Percentiles rank a stretch among this genome's conserved stretches.
Conservation (phyloP, 768 basidiomycete genomes). For the Tulasnella sp. region DNA sequence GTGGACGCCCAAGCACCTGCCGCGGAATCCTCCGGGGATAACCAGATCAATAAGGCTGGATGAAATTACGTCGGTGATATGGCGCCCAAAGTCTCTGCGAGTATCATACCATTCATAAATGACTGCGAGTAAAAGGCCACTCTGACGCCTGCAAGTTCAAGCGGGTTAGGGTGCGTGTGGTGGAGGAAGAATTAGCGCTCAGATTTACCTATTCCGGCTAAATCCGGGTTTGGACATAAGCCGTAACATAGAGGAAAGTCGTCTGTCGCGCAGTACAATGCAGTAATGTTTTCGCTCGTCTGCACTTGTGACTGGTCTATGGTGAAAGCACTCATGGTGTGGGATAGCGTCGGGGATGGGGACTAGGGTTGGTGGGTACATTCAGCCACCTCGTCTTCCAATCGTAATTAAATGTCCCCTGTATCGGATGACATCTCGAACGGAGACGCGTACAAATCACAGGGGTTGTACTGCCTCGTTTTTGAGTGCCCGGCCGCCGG, state of each 20-base stretch:
- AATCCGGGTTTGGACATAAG: slow-evolving; percentile 24
- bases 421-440: too few species aligned
- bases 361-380: too few species aligned
- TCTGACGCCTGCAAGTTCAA: slow-evolving; percentile 23
- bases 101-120: slow-evolving; percentile 22
- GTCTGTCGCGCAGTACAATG: slow-evolving; percentile 21
- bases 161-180: not conserved
- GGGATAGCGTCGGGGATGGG: not conserved
- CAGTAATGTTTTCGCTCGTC: not conserved
- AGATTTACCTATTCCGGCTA: slow-evolving; percentile 20
- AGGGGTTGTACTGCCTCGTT: too few species aligned
- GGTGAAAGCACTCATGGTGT: not conserved
- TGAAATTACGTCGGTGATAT: not conserved
- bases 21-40: slow-evolving; percentile 29
- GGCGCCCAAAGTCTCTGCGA: not conserved
- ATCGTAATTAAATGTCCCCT: too few species aligned
- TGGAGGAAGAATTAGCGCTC: not conserved
- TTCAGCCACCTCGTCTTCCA: too few species aligned
- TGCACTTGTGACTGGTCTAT: not conserved
- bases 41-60: slow-evolving; percentile 8
- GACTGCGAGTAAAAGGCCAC: slow-evolving; percentile 29
- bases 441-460: too few species aligned
- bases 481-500: too few species aligned
- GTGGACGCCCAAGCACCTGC: slow-evolving; percentile 29
- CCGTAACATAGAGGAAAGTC: slow-evolving; percentile 12